phyloP scores from a whole-genome alignment of 352 stramenopile species.

The Phytophthora sp. region DNA sequence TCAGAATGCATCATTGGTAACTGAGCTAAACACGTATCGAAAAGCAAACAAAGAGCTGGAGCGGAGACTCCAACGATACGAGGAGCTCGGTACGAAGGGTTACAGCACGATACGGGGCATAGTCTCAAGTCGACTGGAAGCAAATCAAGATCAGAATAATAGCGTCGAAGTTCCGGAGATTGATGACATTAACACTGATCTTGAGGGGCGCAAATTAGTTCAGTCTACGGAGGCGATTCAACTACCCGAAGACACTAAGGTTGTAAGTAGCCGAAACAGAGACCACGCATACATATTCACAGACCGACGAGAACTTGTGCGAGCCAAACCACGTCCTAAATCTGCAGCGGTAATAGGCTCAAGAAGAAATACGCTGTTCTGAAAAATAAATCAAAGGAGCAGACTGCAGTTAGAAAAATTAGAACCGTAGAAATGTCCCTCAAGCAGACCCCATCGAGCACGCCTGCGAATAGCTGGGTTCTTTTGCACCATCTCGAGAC shows the following conservation, averaged over 20 bases:
- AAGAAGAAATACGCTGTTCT: constrained; percentile 8
- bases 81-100: constrained; percentile 14
- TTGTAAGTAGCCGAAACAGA: constrained; percentile 1
- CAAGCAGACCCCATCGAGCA: no score
- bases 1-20: constrained; percentile 72
- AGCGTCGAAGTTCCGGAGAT: constrained; percentile 26
- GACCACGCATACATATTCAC: constrained; percentile 14
- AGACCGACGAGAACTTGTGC: not conserved
- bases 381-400: no score
- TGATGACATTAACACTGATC: constrained; percentile 10
- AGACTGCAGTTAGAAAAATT: no score
- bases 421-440: no score
- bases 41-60: constrained; percentile 76
- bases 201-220: constrained; percentile 23
- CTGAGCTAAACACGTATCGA: constrained; percentile 65
- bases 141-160: not conserved
- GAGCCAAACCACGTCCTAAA: constrained; percentile 27
- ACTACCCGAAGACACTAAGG: not conserved
- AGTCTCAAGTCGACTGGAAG: constrained; percentile 1
- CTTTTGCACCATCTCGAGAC: no score
- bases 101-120: not conserved
- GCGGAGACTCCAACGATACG: constrained; percentile 33
- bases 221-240: not conserved
- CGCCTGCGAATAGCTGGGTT: no score
- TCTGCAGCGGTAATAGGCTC: constrained; percentile 25